A percentile compares a stretch with the other conserved stretches of the same genome.
phyloP scores from a whole-genome alignment of 2,329 filamentous ascomycete species.

The Sphaerulina vaccinii region DNA sequence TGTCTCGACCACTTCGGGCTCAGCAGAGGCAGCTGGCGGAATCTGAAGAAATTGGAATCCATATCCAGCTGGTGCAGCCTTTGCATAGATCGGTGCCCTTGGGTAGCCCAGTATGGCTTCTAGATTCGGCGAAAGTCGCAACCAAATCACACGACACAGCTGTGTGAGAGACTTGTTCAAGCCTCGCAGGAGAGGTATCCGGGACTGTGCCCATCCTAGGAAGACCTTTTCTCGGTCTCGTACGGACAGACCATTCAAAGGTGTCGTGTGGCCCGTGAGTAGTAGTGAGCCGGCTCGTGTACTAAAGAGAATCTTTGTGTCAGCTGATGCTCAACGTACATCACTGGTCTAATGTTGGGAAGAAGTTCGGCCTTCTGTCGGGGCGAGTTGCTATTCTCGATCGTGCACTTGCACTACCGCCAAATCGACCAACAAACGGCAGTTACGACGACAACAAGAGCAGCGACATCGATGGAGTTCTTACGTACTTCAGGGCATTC shows the following conservation, averaged over 20 bases:
- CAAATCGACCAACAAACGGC: background rate
- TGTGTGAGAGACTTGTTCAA: conserved; percentile 57
- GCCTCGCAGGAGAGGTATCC: conserved; percentile 54
- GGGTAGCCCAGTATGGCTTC: conserved; percentile 58
- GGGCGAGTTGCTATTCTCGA: background rate
- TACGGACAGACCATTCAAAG: conserved; percentile 61
- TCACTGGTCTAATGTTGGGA: conserved; percentile 17
- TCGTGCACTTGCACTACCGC: background rate
- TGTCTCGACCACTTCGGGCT: conserved; percentile 64
- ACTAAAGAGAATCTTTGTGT: conserved; percentile 40
- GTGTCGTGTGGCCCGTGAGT: conserved; percentile 65
- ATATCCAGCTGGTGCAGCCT: conserved; percentile 49
- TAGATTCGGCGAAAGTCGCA: conserved; percentile 57
- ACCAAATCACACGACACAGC: conserved; percentile 56
- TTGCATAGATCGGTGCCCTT: conserved; percentile 56
- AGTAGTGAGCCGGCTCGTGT: conserved; percentile 62
- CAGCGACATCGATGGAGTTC: conserved; percentile 21
- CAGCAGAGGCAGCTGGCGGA: conserved; percentile 38
- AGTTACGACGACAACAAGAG: background rate
- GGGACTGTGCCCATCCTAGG: conserved; percentile 60
- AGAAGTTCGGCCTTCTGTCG: conserved; percentile 20
- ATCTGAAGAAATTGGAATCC: conserved; percentile 64
- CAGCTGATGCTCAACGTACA: conserved; percentile 14
- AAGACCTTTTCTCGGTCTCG: conserved; percentile 62
- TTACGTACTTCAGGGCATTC: conserved; percentile 55